Evolutionary conservation across 2,329 filamentous ascomycete genomes (phyloP).

Genomic region (Boeremia lycopersici): DNA sequence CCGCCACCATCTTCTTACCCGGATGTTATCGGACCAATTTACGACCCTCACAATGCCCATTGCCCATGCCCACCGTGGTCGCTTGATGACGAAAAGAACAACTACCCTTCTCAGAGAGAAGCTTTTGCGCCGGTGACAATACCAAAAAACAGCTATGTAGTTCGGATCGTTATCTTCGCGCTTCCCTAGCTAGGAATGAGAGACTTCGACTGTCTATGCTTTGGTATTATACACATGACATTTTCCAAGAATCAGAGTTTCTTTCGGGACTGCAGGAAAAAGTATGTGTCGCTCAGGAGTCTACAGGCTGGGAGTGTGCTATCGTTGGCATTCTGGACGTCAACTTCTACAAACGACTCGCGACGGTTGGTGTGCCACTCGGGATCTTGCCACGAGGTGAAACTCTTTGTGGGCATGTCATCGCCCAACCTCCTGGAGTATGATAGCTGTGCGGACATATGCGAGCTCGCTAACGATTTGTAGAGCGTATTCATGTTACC

Average conservation of each 20-base stretch:
- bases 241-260: not conserved
- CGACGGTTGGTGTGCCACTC: not conserved
- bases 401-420: not conserved
- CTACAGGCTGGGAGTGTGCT: not conserved
- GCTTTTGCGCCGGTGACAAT: not conserved
- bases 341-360: not conserved
- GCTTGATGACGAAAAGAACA: not conserved
- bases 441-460: not conserved
- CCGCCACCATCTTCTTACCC: not conserved
- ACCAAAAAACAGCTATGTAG: not conserved
- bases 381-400: not conserved
- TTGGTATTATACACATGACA: not conserved
- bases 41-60: not conserved
- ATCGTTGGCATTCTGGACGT: not conserved
- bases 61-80: not conserved
- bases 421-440: not conserved
- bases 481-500: not conserved
- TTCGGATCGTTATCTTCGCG: not conserved
- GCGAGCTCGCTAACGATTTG: not conserved
- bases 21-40: not conserved
- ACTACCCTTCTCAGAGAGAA: not conserved
- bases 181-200: not conserved
- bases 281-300: not conserved
- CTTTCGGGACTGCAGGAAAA: constrained; percentile 1
- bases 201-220: not conserved